A percentile compares a stretch with the other conserved stretches of the same genome.
Conservation (phyloP, 2,329 filamentous ascomycete genomes). For the Dactylellina haptotyla region DNA sequence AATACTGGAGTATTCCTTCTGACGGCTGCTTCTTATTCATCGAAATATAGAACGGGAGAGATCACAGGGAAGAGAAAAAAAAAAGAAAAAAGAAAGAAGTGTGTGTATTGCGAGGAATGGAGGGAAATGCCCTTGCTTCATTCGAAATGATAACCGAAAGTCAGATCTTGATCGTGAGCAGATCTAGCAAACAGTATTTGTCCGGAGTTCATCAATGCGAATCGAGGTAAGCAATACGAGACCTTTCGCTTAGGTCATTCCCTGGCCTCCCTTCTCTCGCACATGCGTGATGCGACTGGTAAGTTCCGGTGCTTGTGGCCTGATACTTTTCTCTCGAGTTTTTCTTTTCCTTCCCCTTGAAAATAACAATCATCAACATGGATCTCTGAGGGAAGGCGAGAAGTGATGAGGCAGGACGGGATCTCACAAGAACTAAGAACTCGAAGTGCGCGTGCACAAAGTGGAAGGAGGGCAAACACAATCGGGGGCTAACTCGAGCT, state of each 20-base stretch:
- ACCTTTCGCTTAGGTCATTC: conserved; percentile 52
- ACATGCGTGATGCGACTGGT: conserved; percentile 27
- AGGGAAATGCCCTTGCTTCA: conserved; percentile 27
- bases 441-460: background rate
- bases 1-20: too few species aligned
- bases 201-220: conserved; percentile 48
- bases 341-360: background rate
- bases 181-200: conserved; percentile 53
- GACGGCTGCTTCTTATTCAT: too few species aligned
- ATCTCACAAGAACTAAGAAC: too few species aligned
- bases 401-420: too few species aligned
- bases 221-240: conserved; percentile 54
- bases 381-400: conserved; percentile 5
- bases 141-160: conserved; percentile 54
- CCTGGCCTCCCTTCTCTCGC: conserved; percentile 25
- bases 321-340: conserved; percentile 21
- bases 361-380: background rate
- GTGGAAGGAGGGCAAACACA: conserved; percentile 10
- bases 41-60: conserved; percentile 1
- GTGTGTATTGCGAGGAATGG: too few species aligned
- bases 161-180: conserved; percentile 54
- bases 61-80: conserved; percentile 10
- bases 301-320: conserved; percentile 46
- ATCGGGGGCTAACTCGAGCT: conserved; percentile 8
- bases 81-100: background rate